A percentile compares a stretch with the other conserved stretches of the same genome.
Conservation (phyloP, 1,284 basidiomycete species). For the Ceraceosorus guamensis region DNA sequence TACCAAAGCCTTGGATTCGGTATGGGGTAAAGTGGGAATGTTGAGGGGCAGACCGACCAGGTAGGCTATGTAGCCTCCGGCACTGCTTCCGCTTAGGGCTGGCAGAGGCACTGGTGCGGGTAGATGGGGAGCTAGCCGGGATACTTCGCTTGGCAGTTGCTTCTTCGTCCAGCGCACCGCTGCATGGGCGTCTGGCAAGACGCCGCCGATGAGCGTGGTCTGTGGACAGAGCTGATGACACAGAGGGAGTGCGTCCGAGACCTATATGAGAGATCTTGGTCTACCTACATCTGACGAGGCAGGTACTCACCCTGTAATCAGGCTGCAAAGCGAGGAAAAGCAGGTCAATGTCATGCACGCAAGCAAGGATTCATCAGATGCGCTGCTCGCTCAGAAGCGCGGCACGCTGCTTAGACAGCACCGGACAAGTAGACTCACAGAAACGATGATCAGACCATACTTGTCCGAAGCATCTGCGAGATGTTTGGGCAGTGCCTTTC, state of each 20-base stretch:
- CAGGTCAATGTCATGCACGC: no score
- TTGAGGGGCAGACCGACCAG: slow-evolving; percentile 20
- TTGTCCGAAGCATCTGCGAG: neutral
- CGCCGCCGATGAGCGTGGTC: slow-evolving; percentile 16
- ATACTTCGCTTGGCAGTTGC: slow-evolving; percentile 22
- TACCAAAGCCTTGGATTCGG: slow-evolving; percentile 8
- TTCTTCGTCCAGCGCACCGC: slow-evolving; percentile 31
- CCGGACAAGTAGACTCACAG: neutral
- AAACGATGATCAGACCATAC: neutral
- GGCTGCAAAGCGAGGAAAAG: no score
- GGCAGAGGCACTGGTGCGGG: slow-evolving; percentile 14
- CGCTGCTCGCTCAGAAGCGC: slow-evolving; percentile 22
- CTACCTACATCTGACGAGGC: no score
- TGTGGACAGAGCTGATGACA: slow-evolving; percentile 4
- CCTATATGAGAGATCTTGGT: no score
- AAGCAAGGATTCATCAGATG: no score
- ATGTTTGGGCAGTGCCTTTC: neutral
- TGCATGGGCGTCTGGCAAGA: slow-evolving; percentile 32
- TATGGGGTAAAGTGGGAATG: slow-evolving; percentile 16
- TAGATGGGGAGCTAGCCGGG: slow-evolving; percentile 15
- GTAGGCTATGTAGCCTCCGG: slow-evolving; percentile 35
- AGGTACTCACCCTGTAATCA: neutral
- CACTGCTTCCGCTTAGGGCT: slow-evolving; percentile 25
- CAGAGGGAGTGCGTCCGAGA: no score
- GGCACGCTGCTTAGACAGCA: slow-evolving; percentile 15